Evolutionary conservation across 805 yeast species (phyloP).

Genomic region (Saccharomycopsis babjevae): DNA sequence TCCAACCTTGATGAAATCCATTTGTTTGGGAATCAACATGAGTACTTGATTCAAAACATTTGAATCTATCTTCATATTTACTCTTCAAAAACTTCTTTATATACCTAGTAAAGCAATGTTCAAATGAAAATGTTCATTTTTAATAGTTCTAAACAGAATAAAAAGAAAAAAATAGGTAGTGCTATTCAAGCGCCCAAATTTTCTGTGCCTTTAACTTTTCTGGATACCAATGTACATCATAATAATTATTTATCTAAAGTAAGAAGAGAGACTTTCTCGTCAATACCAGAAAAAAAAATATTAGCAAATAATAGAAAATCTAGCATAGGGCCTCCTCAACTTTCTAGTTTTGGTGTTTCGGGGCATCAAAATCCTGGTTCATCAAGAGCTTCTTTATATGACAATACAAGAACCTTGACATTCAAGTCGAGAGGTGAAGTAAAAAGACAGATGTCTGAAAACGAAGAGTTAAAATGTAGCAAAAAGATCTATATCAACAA

Average conservation of each 20-base stretch:
- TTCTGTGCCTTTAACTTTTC: background rate
- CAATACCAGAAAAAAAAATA: background rate
- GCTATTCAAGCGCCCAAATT: conserved; percentile 1
- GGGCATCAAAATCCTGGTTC: background rate
- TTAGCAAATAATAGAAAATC: conserved; percentile 4
- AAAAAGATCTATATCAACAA: background rate
- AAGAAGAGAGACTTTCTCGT: background rate
- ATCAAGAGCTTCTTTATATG: background rate
- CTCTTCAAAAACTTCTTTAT: background rate
- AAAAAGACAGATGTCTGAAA: background rate
- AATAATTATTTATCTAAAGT: background rate
- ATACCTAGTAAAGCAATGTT: background rate
- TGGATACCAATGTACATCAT: background rate
- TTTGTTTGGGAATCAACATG: background rate
- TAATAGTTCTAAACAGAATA: background rate
- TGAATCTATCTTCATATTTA: background rate
- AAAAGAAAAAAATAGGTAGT: background rate
- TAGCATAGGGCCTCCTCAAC: conserved; percentile 17
- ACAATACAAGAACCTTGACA: background rate
- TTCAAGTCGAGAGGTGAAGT: background rate
- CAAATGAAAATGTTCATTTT: background rate
- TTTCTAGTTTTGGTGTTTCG: background rate
- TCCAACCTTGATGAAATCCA: background rate
- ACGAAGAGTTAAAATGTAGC: background rate
- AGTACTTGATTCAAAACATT: background rate